Base-by-base conservation (phyloP, 139 green algal species). In the Nannochloris sp. region DNA sequence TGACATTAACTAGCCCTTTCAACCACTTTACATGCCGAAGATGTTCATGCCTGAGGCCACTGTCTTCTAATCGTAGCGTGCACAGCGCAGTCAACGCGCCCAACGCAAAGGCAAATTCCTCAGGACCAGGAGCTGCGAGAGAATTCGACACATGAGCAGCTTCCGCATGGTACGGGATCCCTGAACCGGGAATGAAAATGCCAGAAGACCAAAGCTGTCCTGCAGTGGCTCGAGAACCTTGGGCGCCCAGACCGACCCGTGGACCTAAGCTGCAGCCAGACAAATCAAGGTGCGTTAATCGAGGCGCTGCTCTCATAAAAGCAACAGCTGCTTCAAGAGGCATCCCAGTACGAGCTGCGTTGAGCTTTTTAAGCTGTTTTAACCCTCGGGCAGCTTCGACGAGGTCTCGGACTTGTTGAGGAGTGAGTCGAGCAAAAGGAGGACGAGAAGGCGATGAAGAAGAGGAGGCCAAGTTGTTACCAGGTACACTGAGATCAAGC, bases 11-110 rank as follows among this genome's bases (percentile, higher is more conserved):
- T 27, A 69, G 62, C 1, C 44, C 62, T 13, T 9, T 8, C 46
- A 69, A 37, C 3, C 30, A 12, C 9, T 14, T 8, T 37, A 69
- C 53, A 54, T 32, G 42, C 36, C 14, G 15, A 7, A 69, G 62
- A 54, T 69, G 62, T 15, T n/a, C 27, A 37, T 57, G 30, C 8
- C 27, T 61, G 30, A 69, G 30, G 1, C 62, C 62, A 37, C 62
- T 29, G 13, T 46, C 61, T 10, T n/a, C 46, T 2, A 69, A 54
- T 3, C 62, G 46, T 54, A 69, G 46, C 42, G 42, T 51, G 42
- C 19, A 36, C 62, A 32, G n/a, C 10, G 5, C 19, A 69, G 46
- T 19, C 44, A 63, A 6, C 30, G 7, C 13, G 33, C 62, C 46
- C 56, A 48, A 6, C 62, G 62, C 19, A 53, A 48, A 47, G 56